Evolutionary conservation across 2,329 filamentous ascomycete species (phyloP), one percentile per base, ranked within the genome.

Genomic region (Diplocarpon rosae): DNA sequence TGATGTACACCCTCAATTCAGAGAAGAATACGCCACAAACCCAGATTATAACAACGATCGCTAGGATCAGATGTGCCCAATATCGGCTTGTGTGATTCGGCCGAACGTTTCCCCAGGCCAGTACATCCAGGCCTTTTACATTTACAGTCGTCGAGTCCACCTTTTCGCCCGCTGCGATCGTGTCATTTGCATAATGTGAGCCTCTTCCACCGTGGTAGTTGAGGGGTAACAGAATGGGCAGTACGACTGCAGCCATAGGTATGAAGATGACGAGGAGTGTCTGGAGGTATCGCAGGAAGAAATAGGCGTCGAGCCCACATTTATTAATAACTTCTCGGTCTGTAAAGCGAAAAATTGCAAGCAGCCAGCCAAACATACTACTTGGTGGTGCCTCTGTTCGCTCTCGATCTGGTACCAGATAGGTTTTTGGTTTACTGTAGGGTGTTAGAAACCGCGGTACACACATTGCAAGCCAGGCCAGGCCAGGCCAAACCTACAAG

Each of bases 271-370:
- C 80, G 35, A 96, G 74, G 5, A 96, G 76, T 58, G 85, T 83
- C 49, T 83, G 79, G 20, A 89, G 75, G 59, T 95, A 98, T 50
- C 93, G 84, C 1, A 98, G 72, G 63, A 98, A 98, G 69, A 96
- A 95, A 66, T 95, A 98, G 58, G 90, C 88, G 62, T 98, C 92
- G 9, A 98, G 75, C 14, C 92, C 92, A 55, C 90, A 95, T 64
- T 95, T 94, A 42, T 90, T 83, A 57, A 98, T 94, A 54, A 98
- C 78, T 55, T 94, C 86, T 11, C 85, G 72, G 50, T 85, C 75
- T 69, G 78, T 63, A 67, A 85, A 67, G 68, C 80, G 63, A 67
- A 85, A 71, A 71, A 94, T 61, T 64, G 74, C 60, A 55, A 77
- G 52, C 47, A 80, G 45, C 56, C 54, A 59, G 5, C 67, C 67